Percentiles rank a stretch among this genome's conserved stretches.
Evolutionary conservation across 352 stramenopile genomes (phyloP).

Genomic region (Pythium phragmiticola): DNA sequence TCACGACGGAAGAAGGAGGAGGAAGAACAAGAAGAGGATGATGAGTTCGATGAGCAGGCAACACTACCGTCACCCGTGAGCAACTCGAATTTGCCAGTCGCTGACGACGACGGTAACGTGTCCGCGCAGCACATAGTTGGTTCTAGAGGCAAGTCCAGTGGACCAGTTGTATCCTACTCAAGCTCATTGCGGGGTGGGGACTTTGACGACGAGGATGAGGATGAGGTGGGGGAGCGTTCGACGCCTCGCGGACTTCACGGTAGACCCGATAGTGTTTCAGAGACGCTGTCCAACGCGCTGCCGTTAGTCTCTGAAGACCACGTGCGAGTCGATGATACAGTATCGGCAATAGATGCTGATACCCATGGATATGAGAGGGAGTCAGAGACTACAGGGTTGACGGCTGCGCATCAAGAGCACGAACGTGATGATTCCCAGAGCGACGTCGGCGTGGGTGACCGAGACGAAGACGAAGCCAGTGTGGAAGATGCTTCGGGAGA

Average conservation of each 20-base stretch:
- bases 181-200: background rate
- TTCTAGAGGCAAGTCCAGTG: too few relatives aligned
- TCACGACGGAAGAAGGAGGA: too few relatives aligned
- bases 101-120: constrained; percentile 7
- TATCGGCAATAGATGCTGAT: too few relatives aligned
- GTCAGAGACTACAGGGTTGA: too few relatives aligned
- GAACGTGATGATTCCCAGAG: background rate
- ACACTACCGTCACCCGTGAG: constrained; percentile 1
- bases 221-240: background rate
- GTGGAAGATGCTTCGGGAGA: constrained; percentile 12
- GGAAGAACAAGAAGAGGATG: too few relatives aligned
- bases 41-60: constrained; percentile 23
- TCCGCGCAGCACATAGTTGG: background rate
- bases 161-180: too few relatives aligned
- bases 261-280: too few relatives aligned
- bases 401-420: background rate
- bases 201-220: constrained; percentile 3
- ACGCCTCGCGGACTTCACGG: background rate
- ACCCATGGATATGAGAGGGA: background rate
- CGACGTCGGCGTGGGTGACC: constrained; percentile 5
- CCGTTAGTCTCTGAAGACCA: too few relatives aligned
- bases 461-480: constrained; percentile 8
- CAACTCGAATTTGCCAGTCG: constrained; percentile 5
- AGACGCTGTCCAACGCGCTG: background rate
- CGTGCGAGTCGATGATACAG: too few relatives aligned